Evolutionary conservation across 495 filamentous ascomycete genomes (phyloP), one percentile per base, ranked within the genome.

Genomic region (Aspergillus coremiiformis): DNA sequence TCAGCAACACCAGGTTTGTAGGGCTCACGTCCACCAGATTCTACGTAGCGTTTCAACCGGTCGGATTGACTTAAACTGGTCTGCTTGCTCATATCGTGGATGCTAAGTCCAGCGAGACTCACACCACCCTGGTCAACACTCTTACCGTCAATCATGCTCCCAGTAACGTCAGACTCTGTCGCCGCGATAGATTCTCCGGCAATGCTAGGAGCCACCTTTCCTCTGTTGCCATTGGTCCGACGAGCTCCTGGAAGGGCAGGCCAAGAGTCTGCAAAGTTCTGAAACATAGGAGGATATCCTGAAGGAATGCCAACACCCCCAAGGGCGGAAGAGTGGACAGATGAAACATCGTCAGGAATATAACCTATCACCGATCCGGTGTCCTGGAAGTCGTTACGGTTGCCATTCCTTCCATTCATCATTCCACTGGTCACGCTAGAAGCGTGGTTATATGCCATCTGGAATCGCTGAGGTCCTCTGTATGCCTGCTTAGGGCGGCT

Each of bases 331-430:
- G 91, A 92, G 65, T 99, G 90, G 30, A 97, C 86, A 1, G 90
- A 95, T 23, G 91, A 96, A 20, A 96, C 89, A 67, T 99, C 93
- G 62, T 99, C 93, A 0, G 93, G 90, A 49, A 99, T 96, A 60
- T 94, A 97, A 17, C 87, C 84, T 56, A 96, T 77, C 58, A 96
- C 84, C 20, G 90, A 96, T 19, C 89, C 87, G 27, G 85, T 83
- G 57, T 95, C 92, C 33, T 80, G 83, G 58, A 87, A 92, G 49
- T 96, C 90, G 17, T 85, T 81, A 32, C 76, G 78, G 24, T 69
- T 63, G 39, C 78, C 76, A 49, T 74, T 76, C 47, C 77, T 72
- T 30, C 76, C 72, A 47, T 77, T 78, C 46, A 68, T 62, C 51
- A 73, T 66, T 21, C 72, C 74, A 44, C 69, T 73, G 23, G 75